Conservation (phyloP, 768 basidiomycete genomes). For the Fomitopsis pulvina region DNA sequence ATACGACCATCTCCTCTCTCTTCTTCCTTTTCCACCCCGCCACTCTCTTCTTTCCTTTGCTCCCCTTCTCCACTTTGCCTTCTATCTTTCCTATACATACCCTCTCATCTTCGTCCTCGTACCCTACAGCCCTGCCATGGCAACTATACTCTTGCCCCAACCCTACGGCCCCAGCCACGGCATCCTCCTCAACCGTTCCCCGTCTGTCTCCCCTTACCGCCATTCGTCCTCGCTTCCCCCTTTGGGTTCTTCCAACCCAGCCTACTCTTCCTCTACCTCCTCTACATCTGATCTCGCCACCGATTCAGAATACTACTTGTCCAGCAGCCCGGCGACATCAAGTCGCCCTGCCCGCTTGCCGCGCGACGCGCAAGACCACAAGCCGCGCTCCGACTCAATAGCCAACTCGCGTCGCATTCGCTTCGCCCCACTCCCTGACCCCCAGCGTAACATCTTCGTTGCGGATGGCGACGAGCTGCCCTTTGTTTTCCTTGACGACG, state of each 20-base stretch:
- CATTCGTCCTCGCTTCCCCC: slow-evolving; percentile 17
- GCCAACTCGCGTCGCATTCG: slow-evolving; percentile 42
- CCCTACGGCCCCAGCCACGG: slow-evolving; percentile 17
- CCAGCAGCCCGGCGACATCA: slow-evolving; percentile 11
- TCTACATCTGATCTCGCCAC: slow-evolving; percentile 19
- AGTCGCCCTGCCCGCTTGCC: slow-evolving; percentile 4
- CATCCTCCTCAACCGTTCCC: slow-evolving; percentile 26
- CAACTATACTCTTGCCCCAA: slow-evolving; percentile 9
- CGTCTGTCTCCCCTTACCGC: slow-evolving; percentile 19
- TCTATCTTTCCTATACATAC: slow-evolving; percentile 1
- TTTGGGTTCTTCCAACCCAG: slow-evolving; percentile 17
- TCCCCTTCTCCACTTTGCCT: neutral
- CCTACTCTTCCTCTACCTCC: slow-evolving; percentile 21
- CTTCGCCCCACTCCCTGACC: slow-evolving; percentile 84
- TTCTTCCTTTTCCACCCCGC: slow-evolving; percentile 6
- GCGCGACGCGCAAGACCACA: slow-evolving; percentile 2
- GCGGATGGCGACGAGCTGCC: slow-evolving; percentile 32
- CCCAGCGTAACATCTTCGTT: slow-evolving; percentile 43
- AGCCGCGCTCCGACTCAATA: slow-evolving; percentile 11
- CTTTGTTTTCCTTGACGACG: slow-evolving; percentile 22
- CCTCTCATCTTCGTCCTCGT: neutral
- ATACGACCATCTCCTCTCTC: slow-evolving; percentile 7
- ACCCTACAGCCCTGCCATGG: slow-evolving; percentile 10
- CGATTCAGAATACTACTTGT: slow-evolving; percentile 16
- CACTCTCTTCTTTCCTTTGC: slow-evolving; percentile 6